Percentiles rank a stretch among this genome's conserved stretches.
Evolutionary conservation across 2,329 filamentous ascomycete species (phyloP).

Genomic region (Nigrograna mackinnonii): DNA sequence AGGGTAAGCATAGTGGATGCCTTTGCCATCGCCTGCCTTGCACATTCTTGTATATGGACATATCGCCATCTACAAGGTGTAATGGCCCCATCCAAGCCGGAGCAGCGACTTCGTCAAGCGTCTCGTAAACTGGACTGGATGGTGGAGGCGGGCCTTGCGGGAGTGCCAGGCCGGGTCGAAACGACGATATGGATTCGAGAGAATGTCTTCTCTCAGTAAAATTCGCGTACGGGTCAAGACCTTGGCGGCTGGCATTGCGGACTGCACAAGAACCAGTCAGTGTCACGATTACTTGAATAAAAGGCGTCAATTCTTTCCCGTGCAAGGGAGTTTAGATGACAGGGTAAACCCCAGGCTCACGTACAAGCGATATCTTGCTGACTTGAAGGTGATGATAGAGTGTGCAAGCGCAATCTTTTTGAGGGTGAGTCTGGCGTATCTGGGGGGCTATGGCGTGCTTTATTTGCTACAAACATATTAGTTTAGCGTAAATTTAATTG

Average conservation of each 20-base stretch:
- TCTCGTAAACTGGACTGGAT: neutral
- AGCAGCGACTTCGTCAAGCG: conserved; percentile 6
- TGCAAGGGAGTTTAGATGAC: neutral
- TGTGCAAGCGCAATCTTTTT: too few species aligned
- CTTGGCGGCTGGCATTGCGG: too few species aligned
- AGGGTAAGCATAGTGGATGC: conserved; percentile 27
- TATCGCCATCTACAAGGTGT: conserved; percentile 29
- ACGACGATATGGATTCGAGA: neutral
- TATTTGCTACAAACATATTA: too few species aligned
- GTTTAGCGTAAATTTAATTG: too few species aligned
- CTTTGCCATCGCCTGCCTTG: conserved; percentile 26
- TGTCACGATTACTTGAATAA: neutral
- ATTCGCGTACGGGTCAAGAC: neutral
- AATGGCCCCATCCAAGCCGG: conserved; percentile 27
- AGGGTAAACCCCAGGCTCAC: too few species aligned
- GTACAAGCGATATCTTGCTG: neutral
- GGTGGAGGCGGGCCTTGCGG: neutral
- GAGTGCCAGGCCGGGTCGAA: neutral
- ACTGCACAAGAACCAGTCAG: too few species aligned
- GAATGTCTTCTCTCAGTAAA: neutral
- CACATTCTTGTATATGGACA: conserved; percentile 25
- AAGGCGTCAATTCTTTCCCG: neutral
- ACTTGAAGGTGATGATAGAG: neutral
- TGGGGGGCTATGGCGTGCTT: too few species aligned
- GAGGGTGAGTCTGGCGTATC: too few species aligned